Percentiles rank a stretch among this genome's conserved stretches.
These are phyloP conservation scores for Leccinum aurantiacum DNA, from an alignment of 768 basidiomycete species.

Conservation along the genomic window DNA sequence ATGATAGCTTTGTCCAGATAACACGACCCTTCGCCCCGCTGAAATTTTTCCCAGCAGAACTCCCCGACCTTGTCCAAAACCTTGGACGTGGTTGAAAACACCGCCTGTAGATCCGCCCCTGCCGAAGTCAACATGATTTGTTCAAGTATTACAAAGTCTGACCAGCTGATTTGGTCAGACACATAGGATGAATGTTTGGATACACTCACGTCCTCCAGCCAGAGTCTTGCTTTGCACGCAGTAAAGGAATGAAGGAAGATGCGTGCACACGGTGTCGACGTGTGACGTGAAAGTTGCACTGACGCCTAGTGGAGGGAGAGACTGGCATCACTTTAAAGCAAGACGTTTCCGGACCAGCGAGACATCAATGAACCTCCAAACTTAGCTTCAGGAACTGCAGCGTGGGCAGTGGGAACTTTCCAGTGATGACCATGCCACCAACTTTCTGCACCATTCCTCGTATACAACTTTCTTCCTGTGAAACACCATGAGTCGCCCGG, in stretches of 20 bases:
- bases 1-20: slow-evolving; percentile 25
- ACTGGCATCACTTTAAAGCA: background rate
- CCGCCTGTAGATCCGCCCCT: background rate
- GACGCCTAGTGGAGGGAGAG: too few species aligned
- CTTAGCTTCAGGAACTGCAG: too few species aligned
- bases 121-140: background rate
- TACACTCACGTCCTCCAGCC: background rate
- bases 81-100: background rate
- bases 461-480: background rate
- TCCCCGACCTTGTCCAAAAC: background rate
- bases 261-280: background rate
- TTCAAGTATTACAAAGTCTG: background rate
- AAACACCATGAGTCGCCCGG: too few species aligned
- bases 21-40: background rate
- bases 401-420: too few species aligned
- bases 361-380: background rate
- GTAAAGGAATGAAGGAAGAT: background rate
- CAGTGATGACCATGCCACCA: too few species aligned
- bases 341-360: background rate
- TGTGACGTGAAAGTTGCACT: background rate
- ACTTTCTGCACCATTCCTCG: background rate
- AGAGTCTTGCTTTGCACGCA: background rate
- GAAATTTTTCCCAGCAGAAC: background rate
- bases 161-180: background rate
- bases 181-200: background rate